A percentile compares a stretch with the other conserved stretches of the same genome.
Evolutionary conservation across 164 flowering plant genomes (phyloP).

Genomic region (Cinnamomum micranthum): DNA sequence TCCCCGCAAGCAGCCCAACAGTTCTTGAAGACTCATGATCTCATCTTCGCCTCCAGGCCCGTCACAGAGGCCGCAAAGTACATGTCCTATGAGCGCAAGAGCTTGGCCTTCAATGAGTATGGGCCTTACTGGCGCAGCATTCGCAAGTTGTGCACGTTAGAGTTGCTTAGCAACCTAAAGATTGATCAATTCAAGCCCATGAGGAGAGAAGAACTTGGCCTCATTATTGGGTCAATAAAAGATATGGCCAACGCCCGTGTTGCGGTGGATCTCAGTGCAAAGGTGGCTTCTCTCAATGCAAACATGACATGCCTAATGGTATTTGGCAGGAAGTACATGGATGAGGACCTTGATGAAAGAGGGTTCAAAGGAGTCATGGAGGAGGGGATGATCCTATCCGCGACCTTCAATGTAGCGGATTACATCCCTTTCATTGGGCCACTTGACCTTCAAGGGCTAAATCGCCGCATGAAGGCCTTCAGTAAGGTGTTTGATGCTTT

Average conservation of each 20-base stretch:
- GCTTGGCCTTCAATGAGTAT: conserved; percentile 20
- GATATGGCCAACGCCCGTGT: conserved; percentile 7
- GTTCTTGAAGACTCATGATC: conserved; percentile 24
- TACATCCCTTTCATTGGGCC: conserved; percentile 18
- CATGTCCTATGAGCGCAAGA: conserved; percentile 20
- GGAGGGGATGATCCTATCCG: conserved; percentile 32
- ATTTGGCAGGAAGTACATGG: conserved; percentile 45
- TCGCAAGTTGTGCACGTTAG: conserved; percentile 32
- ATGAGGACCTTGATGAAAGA: conserved; percentile 32
- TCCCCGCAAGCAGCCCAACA: conserved; percentile 20
- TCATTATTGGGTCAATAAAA: conserved; percentile 19
- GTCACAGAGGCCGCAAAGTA: conserved; percentile 21
- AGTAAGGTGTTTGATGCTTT: background rate
- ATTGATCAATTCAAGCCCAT: conserved; percentile 22
- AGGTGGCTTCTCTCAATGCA: conserved; percentile 17
- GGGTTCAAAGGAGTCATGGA: conserved; percentile 41
- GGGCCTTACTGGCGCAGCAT: conserved; percentile 38
- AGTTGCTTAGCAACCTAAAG: conserved; percentile 27
- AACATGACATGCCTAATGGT: conserved; percentile 36
- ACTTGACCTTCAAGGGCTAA: conserved; percentile 9
- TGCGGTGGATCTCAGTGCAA: conserved; percentile 20
- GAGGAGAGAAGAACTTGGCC: conserved; percentile 26
- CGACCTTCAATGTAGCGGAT: conserved; percentile 35
- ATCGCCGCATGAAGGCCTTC: conserved; percentile 1
- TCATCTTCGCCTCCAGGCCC: conserved; percentile 17